phyloP scores from a whole-genome alignment of 495 filamentous ascomycete genomes.

The Penicillium maclennaniae region DNA sequence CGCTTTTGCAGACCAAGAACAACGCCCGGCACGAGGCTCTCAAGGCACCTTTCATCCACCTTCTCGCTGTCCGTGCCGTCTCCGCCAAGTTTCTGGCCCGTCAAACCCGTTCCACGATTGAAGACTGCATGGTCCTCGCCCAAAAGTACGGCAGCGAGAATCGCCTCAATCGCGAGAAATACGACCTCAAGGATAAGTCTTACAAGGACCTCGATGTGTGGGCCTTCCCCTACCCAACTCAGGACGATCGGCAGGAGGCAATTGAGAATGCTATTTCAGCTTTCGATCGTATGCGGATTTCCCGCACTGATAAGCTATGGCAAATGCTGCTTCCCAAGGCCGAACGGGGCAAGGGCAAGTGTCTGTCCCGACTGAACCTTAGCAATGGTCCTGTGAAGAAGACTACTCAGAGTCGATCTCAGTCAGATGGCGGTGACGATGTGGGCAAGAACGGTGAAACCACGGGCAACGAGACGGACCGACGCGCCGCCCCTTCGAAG shows the following conservation, averaged over 20 bases:
- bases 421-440: slow-evolving; percentile 54
- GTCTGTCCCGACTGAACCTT: slow-evolving; percentile 70
- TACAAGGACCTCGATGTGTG: slow-evolving; percentile 85
- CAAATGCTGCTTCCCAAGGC: slow-evolving; percentile 69
- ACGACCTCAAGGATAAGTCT: slow-evolving; percentile 61
- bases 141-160: slow-evolving; percentile 56
- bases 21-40: slow-evolving; percentile 50
- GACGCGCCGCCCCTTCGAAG: slow-evolving; percentile 42
- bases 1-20: slow-evolving; percentile 50
- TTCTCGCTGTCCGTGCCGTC: slow-evolving; percentile 61
- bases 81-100: slow-evolving; percentile 54
- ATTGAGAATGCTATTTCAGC: slow-evolving; percentile 81
- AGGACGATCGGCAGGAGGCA: slow-evolving; percentile 68
- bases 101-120: slow-evolving; percentile 51
- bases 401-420: slow-evolving; percentile 50
- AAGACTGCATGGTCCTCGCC: slow-evolving; percentile 54
- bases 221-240: slow-evolving; percentile 63
- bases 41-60: slow-evolving; percentile 63
- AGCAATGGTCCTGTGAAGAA: slow-evolving; percentile 53
- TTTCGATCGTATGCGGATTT: slow-evolving; percentile 76
- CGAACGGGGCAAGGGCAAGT: slow-evolving; percentile 76
- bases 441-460: slow-evolving; percentile 30
- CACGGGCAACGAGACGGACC: slow-evolving; percentile 54
- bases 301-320: slow-evolving; percentile 70
- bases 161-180: slow-evolving; percentile 59